Percentiles rank a stretch among this genome's conserved stretches.
phyloP scores from a whole-genome alignment of 345 rosid species.

The Ceriops tagal region DNA sequence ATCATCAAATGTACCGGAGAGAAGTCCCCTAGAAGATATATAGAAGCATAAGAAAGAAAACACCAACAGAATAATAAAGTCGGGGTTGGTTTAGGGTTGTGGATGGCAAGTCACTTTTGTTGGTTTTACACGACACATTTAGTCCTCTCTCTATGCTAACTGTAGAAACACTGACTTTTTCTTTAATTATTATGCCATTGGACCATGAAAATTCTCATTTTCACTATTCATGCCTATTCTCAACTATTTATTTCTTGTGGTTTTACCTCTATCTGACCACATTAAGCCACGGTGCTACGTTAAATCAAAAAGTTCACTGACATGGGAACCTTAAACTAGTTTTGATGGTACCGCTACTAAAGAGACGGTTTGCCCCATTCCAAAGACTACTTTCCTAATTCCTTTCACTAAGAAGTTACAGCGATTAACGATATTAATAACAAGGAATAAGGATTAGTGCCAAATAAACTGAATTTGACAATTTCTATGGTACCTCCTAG shows the following conservation, averaged over 20 bases:
- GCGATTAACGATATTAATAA: background rate
- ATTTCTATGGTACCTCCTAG: too few relatives aligned
- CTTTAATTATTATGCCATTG: conserved; percentile 20
- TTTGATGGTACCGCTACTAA: conserved; percentile 10
- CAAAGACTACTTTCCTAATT: conserved; percentile 40
- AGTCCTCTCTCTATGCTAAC: conserved; percentile 12
- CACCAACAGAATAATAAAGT: conserved; percentile 32
- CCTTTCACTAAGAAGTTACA: conserved; percentile 27
- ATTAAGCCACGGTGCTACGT: conserved; percentile 41
- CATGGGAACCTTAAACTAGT: conserved; percentile 23
- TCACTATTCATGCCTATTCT: background rate
- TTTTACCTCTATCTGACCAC: conserved; percentile 5
- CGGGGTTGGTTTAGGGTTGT: conserved; percentile 56
- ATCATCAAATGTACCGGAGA: conserved; percentile 30
- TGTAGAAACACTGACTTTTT: conserved; percentile 37
- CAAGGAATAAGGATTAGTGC: background rate
- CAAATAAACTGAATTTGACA: too few relatives aligned
- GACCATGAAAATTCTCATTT: conserved; percentile 25
- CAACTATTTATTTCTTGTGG: background rate
- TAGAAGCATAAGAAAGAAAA: conserved; percentile 19
- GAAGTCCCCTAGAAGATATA: conserved; percentile 42
- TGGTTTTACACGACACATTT: conserved; percentile 63
- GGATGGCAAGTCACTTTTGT: conserved; percentile 75
- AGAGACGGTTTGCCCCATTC: conserved; percentile 48
- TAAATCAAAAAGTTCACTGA: conserved; percentile 35